Evolutionary conservation across 345 rosid species (phyloP).

Genomic region (Brassica napus): DNA sequence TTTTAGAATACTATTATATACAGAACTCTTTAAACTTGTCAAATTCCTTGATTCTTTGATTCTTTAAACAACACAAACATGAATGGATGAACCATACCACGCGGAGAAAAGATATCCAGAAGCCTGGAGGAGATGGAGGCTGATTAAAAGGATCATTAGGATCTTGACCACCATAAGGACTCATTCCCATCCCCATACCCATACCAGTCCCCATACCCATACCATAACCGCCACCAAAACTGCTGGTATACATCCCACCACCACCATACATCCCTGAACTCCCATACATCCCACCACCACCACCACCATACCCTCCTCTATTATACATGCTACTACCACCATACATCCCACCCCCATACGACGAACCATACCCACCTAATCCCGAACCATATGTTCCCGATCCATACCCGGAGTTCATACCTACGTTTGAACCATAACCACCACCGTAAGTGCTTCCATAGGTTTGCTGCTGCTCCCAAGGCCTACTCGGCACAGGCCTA

Average conservation of each 20-base stretch:
- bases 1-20: not conserved
- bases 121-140: slow-evolving; percentile 93
- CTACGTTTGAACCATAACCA: not conserved
- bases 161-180: slow-evolving; percentile 88
- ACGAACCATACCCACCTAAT: not conserved
- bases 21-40: not conserved
- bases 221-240: not conserved
- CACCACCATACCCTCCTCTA: not conserved
- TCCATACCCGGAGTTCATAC: not conserved
- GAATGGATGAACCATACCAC: slow-evolving; percentile 53
- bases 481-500: slow-evolving; percentile 83
- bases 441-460: not conserved
- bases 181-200: slow-evolving; percentile 70
- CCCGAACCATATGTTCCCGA: not conserved
- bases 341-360: not conserved
- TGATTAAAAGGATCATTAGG: slow-evolving; percentile 81
- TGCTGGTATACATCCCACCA: not conserved
- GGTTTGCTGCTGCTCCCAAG: slow-evolving; percentile 77
- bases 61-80: slow-evolving; percentile 1
- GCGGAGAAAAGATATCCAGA: slow-evolving; percentile 87
- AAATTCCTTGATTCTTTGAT: no score
- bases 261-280: not conserved
- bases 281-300: not conserved
- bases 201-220: not conserved
- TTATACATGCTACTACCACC: slow-evolving; percentile 1